A percentile compares a stretch with the other conserved stretches of the same genome.
These are phyloP conservation scores for Chlorella sp. DNA, from an alignment of 139 green algal species.

Conservation along the genomic window DNA sequence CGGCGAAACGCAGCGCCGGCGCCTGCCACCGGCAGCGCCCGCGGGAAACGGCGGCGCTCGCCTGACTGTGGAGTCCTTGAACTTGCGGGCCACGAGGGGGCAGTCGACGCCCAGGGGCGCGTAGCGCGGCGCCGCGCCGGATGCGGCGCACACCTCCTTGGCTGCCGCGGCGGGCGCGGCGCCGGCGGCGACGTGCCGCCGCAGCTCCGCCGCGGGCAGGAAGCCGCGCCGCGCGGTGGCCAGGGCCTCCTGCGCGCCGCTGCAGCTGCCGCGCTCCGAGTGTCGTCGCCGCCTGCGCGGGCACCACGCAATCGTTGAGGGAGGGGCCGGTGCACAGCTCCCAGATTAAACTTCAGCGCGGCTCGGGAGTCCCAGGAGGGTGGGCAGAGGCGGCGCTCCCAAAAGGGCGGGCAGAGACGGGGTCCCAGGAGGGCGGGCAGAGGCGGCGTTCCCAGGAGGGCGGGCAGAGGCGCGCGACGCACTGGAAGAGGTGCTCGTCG, in stretches of 20 bases:
- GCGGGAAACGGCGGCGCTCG: neutral
- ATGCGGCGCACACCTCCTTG: neutral
- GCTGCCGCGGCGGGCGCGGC: neutral
- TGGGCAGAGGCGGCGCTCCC: neutral
- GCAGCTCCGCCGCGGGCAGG: slow-evolving; percentile 1
- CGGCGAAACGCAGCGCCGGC: neutral
- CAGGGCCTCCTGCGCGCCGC: neutral
- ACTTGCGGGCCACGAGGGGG: slow-evolving; percentile 26
- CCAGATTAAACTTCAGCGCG: too few relatives aligned
- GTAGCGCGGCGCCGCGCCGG: neutral
- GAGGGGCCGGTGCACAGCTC: too few relatives aligned
- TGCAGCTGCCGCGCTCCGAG: too few relatives aligned
- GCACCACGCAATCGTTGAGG: too few relatives aligned
- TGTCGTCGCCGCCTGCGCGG: too few relatives aligned
- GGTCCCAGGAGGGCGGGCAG: neutral
- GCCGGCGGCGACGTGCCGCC: neutral
- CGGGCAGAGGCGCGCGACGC: neutral
- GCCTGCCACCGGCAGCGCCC: neutral
- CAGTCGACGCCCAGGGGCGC: slow-evolving; percentile 6
- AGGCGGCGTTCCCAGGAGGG: neutral
- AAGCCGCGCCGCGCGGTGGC: neutral
- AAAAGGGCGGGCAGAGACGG: neutral
- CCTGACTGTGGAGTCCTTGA: slow-evolving; percentile 4
- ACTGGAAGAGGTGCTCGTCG: neutral
- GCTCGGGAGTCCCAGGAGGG: neutral